Percentiles rank a stretch among this genome's conserved stretches.
These are phyloP conservation scores for Aspergillus haitiensis DNA, from an alignment of 495 filamentous ascomycete genomes.

Conservation along the genomic window DNA sequence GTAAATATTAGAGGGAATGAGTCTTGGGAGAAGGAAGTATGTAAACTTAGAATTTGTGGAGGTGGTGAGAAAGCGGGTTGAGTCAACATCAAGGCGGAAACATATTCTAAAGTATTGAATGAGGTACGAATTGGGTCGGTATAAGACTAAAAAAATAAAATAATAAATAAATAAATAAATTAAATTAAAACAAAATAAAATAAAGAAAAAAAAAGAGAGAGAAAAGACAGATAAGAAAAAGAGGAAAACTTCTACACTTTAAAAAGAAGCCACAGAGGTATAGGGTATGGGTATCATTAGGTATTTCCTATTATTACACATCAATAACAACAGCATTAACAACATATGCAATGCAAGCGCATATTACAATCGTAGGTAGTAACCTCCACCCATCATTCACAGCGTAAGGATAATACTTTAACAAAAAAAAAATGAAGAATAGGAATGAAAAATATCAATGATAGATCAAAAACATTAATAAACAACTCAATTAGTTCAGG, in stretches of 20 bases:
- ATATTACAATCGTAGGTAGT: conserved; percentile 27
- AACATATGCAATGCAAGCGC: conserved; percentile 25
- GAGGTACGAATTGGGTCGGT: too few species aligned
- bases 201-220: too few species aligned
- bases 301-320: conserved; percentile 34
- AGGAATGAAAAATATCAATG: background rate
- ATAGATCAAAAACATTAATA: background rate
- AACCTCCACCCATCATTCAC: conserved; percentile 14
- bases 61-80: background rate
- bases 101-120: too few species aligned
- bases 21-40: background rate
- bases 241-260: background rate
- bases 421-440: conserved; percentile 9
- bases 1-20: too few species aligned
- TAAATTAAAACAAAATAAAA: too few species aligned
- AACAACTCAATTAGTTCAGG: conserved; percentile 4
- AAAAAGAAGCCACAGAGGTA: background rate
- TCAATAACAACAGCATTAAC: conserved; percentile 13
- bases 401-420: background rate
- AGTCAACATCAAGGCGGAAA: too few species aligned
- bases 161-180: too few species aligned
- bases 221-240: too few species aligned
- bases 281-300: conserved; percentile 42
- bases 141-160: too few species aligned
- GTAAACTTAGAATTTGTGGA: background rate